Percentiles rank a stretch among this genome's conserved stretches.
Evolutionary conservation across 192 early-diverging fungal genomes (phyloP).

Genomic region (Lunasporangiospora selenospora): DNA sequence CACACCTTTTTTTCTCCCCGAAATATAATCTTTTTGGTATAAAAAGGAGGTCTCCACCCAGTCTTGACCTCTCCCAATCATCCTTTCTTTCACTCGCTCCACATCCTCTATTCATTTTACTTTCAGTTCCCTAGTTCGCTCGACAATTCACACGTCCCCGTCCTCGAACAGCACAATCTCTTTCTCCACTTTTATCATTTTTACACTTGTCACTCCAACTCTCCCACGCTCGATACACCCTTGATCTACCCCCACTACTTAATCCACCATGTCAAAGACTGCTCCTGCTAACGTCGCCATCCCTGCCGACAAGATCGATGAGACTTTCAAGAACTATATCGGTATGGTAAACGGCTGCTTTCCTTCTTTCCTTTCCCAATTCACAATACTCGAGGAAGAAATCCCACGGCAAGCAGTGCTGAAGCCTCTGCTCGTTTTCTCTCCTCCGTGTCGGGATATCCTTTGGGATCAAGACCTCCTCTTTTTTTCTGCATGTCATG

Average conservation of each 20-base stretch:
- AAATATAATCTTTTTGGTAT: too few relatives aligned
- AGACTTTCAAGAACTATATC: constrained; percentile 28
- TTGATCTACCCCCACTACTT: background rate
- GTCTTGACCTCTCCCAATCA: too few relatives aligned
- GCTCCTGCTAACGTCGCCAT: constrained; percentile 13
- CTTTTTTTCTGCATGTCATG: too few relatives aligned
- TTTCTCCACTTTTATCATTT: background rate
- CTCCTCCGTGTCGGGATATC: too few relatives aligned
- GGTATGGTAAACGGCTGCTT: constrained; percentile 7
- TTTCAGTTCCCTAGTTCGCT: constrained; percentile 3
- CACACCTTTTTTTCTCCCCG: too few relatives aligned
- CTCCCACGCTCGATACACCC: background rate
- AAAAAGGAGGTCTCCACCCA: too few relatives aligned
- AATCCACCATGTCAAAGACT: background rate
- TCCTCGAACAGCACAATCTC: background rate
- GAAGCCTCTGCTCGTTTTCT: too few relatives aligned
- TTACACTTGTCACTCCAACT: background rate
- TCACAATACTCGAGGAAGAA: too few relatives aligned
- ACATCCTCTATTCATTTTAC: background rate
- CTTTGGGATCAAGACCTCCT: too few relatives aligned
- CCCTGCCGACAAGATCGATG: constrained; percentile 25
- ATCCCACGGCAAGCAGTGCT: too few relatives aligned
- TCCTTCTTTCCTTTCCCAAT: background rate
- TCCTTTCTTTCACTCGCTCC: background rate
- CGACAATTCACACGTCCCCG: background rate